Percentiles rank a stretch among this genome's conserved stretches.
phyloP scores from a whole-genome alignment of 768 basidiomycete genomes.

The Collybiopsis luxurians region DNA sequence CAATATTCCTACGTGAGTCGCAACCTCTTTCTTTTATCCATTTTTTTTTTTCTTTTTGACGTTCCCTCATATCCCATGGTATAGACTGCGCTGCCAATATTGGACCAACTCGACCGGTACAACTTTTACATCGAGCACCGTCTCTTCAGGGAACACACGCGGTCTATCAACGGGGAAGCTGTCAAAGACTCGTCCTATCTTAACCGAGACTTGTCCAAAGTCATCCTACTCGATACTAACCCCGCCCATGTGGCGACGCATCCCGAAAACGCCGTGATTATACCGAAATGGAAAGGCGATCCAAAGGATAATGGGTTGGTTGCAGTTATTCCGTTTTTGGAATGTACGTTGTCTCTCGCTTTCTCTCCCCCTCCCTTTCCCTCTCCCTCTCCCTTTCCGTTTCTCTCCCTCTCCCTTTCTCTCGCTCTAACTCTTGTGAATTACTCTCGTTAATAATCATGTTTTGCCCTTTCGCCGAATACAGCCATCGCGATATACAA shows the following conservation, averaged over 20 bases:
- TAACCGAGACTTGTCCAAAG: constrained; percentile 90
- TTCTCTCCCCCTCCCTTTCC: too few species aligned
- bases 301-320: constrained; percentile 69
- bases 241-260: constrained; percentile 75
- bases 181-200: constrained; percentile 97
- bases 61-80: constrained; percentile 1
- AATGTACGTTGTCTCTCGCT: constrained; percentile 57
- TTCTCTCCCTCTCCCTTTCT: not conserved
- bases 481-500: constrained; percentile 92
- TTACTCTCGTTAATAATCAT: constrained; percentile 1
- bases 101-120: constrained; percentile 94
- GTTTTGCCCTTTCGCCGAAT: too few species aligned
- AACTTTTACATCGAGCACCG: constrained; percentile 85
- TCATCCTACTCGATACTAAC: constrained; percentile 82
- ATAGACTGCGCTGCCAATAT: constrained; percentile 82
- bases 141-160: constrained; percentile 91
- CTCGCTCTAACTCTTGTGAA: too few species aligned
- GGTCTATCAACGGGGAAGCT: constrained; percentile 74
- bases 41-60: not conserved
- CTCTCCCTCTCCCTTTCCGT: too few species aligned
- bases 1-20: constrained; percentile 84
- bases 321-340: constrained; percentile 94
- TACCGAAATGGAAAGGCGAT: constrained; percentile 87
- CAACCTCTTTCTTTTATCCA: not conserved
- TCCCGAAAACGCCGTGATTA: constrained; percentile 83